Evolutionary conservation across 2,329 filamentous ascomycete genomes (phyloP), one percentile per base, ranked within the genome.

Genomic region (Ophiosphaerella herpotricha): DNA sequence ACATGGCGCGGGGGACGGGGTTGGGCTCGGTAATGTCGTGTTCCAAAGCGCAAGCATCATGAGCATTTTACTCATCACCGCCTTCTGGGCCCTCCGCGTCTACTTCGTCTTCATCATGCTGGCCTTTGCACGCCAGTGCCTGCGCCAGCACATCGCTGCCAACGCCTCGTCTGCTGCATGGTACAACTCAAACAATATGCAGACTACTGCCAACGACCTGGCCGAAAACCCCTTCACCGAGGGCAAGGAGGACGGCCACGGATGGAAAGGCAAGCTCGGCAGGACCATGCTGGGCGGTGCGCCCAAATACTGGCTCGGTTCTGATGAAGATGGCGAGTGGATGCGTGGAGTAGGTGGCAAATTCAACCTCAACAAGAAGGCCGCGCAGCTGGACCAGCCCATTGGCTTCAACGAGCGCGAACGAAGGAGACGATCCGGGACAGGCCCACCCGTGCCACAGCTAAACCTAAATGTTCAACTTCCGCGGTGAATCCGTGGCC

Each of bases 31-130:
- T 77, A 80, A 87, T 74, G 80, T 85, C 63, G 75, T 89, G n/a
- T 78, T 84, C 54, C 81, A 87, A 55, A 81, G 81, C 37, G 85
- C 87, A 65, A 85, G 81, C 68, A 80, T 89, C 63, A 87, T 90
- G 54, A 93, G 89, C 74, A 88, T 97, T 71, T 78, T 87, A 9
- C 80, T 96, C 46, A 89, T 96, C 53, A 81, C 83, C 29, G 74
- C 82, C 2, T 82, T 96, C 56, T 95, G 88, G 75, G 78, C 87
- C 11, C 78, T 96, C 35, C 83, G 92, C 26, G 73, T 91, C 26
- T 97, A 97, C 77, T 92, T 96, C 63, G 85, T 89, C 60, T 78
- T 96, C 33, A 82, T 97, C 46, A 85, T 96, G 71, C 85, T 96
- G 75, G 85, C 90, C 6, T 94, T 89, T 71, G 90, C 92, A 3